Evolutionary conservation across 352 stramenopile species (phyloP).

Genomic region (Phytopythium helicoides): DNA sequence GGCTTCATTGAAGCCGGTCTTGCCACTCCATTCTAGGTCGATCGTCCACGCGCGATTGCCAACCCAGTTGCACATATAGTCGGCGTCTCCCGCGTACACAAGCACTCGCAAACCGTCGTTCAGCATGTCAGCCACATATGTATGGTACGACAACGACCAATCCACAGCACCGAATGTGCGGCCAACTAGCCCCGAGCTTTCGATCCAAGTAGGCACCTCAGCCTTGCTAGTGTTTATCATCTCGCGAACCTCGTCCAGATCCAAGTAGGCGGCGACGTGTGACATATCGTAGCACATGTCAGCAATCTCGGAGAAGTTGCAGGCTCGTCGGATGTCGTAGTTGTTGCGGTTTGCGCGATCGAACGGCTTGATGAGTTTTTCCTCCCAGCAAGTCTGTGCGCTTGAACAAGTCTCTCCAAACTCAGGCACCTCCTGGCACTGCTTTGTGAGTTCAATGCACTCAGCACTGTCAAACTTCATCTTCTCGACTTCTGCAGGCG

Average conservation of each 20-base stretch:
- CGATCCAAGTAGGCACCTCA: no score
- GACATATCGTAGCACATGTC: constrained; percentile 47
- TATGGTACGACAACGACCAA: constrained; percentile 91
- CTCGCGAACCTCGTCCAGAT: constrained; percentile 41
- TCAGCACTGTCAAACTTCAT: constrained; percentile 47
- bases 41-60: constrained; percentile 95
- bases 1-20: constrained; percentile 78
- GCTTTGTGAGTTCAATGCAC: constrained; percentile 35
- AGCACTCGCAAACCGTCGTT: constrained; percentile 71
- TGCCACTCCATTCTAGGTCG: constrained; percentile 90
- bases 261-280: constrained; percentile 47
- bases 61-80: constrained; percentile 98
- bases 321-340: constrained; percentile 36
- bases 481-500: constrained; percentile 28
- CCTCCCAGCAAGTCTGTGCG: constrained; percentile 23
- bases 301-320: constrained; percentile 15
- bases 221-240: no score
- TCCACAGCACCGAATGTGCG: constrained; percentile 92
- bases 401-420: constrained; percentile 8
- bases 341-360: constrained; percentile 17
- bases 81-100: constrained; percentile 96
- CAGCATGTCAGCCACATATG: constrained; percentile 74
- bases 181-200: no score
- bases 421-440: constrained; percentile 3
- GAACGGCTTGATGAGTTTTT: constrained; percentile 31